Evolutionary conservation across 352 stramenopile genomes (phyloP).

Genomic region (Pythium biforme): DNA sequence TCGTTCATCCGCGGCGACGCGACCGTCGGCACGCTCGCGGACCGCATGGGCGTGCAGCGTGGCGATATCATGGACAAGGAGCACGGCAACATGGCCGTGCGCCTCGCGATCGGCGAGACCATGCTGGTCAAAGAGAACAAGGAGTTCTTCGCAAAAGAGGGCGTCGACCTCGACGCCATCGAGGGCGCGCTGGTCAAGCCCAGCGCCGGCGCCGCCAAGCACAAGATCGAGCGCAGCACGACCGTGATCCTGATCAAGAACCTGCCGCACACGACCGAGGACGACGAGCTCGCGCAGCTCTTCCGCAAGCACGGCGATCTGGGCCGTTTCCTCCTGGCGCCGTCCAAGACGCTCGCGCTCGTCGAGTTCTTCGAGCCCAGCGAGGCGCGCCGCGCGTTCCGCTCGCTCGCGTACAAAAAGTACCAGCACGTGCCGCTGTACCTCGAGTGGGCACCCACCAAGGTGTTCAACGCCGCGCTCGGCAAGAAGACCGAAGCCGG

Average conservation of each 20-base stretch:
- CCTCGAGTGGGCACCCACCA: conserved; percentile 96
- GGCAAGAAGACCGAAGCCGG: conserved; percentile 3
- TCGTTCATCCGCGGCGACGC: conserved; percentile 87
- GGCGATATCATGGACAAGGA: conserved; percentile 95
- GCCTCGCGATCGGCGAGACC: conserved; percentile 97
- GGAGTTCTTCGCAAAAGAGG: conserved; percentile 94
- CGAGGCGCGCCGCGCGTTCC: conserved; percentile 95
- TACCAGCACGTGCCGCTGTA: conserved; percentile 99
- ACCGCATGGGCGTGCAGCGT: conserved; percentile 90
- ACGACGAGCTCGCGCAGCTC: conserved; percentile 93
- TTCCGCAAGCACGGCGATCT: conserved; percentile 92
- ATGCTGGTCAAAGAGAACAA: conserved; percentile 98
- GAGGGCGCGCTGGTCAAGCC: conserved; percentile 79
- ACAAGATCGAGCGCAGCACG: conserved; percentile 90
- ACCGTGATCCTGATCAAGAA: conserved; percentile 98
- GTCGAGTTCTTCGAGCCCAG: conserved; percentile 95
- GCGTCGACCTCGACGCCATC: conserved; percentile 93
- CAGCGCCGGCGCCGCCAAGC: conserved; percentile 34
- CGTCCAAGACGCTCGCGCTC: conserved; percentile 94
- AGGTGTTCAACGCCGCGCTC: conserved; percentile 61
- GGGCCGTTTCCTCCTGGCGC: conserved; percentile 86
- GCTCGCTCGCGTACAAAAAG: conserved; percentile 96
- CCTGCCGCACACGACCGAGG: conserved; percentile 92
- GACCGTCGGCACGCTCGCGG: conserved; percentile 72
- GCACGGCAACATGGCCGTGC: conserved; percentile 95